Base-by-base conservation (phyloP, 164 flowering plant species). In the Annona cherimola region DNA sequence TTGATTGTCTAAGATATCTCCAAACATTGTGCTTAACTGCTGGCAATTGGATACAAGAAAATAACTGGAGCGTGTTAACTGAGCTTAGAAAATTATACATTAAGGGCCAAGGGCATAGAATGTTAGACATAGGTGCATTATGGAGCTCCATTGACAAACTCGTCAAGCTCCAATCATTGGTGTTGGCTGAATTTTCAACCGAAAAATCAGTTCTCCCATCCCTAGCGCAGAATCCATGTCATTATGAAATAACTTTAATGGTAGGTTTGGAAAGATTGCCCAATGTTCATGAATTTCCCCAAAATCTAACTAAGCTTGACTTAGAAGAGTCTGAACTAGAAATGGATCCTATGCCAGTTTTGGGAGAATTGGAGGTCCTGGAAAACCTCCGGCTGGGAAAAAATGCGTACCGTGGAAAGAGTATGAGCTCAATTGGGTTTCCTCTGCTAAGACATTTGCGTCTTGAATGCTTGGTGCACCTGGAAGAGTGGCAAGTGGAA, bases 401-500 rank as follows among this genome's bases (percentile, higher is more conserved):
- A 8, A 2, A 18, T 0, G 6, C 76, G 0, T 69, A 75, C 46
- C 74, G 73, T 5, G 75, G 67, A 57, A 75, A 68, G 63, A 39
- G 7, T 4, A 69, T 69, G 61, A 4, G 4, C 26, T 69, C 42
- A 42, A 26, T 44, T 69, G 71, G 71, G 7, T 69, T 84, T 76
- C 82, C 75, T 41, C 64, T 9, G 41, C 77, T 84, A 1, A 18
- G 69, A 65, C 4, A 4, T 8, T 60, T 84, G 3, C 0, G 0
- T 4, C 59, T 83, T 26, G 62, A 16, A 1, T 1, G 5, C 1
- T 50, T 50, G 14, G 9, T 77, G 46, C 44, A 64, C 1, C 35
- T 83, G 39, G 62, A 69, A 59, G 74, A 77, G 66, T 81, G 78
- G 82, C 50, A 1, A 1, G 67, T 83, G 45, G 73, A 71, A 11